These are phyloP conservation scores for Ramaria sp. DNA, from an alignment of 768 basidiomycete species.

Conservation along the genomic window DNA sequence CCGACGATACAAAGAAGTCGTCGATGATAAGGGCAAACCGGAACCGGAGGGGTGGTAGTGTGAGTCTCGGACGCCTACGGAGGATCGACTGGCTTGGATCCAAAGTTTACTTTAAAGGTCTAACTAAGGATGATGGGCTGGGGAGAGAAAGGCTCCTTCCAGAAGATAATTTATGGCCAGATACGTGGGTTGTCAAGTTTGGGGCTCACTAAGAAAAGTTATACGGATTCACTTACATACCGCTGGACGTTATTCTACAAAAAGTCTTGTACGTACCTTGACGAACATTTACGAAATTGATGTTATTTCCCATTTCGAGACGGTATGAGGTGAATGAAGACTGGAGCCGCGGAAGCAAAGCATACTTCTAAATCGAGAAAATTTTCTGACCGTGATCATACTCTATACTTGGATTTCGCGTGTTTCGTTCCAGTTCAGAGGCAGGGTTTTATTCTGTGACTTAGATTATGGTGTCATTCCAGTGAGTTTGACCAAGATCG, in stretches of 20 bases:
- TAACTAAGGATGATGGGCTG: constrained; percentile 6
- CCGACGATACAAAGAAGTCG: constrained; percentile 6
- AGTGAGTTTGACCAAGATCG: constrained; percentile 32
- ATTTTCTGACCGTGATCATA: not conserved
- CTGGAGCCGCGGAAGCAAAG: constrained; percentile 1
- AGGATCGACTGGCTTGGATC: constrained; percentile 10
- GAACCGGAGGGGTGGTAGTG: constrained; percentile 4
- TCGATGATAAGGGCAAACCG: constrained; percentile 8
- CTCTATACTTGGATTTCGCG: not conserved
- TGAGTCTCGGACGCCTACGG: constrained; percentile 2
- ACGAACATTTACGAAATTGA: not conserved
- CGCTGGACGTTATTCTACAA: not conserved
- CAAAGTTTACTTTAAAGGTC: constrained; percentile 7
- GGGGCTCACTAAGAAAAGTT: not conserved
- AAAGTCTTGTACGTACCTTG: not conserved
- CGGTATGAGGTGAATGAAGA: not conserved
- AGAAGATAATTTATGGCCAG: constrained; percentile 6
- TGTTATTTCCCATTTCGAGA: not conserved
- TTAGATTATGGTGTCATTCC: constrained; percentile 57
- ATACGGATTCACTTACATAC: not conserved
- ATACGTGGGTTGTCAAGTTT: constrained; percentile 10
- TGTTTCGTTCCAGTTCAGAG: not conserved
- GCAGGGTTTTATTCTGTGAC: not conserved
- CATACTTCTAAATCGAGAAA: not conserved
- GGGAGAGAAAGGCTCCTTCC: constrained; percentile 4